Evolutionary conservation across 1,139 yeast genomes (phyloP).

Genomic region (Kurtzmaniella quercitrusa): DNA sequence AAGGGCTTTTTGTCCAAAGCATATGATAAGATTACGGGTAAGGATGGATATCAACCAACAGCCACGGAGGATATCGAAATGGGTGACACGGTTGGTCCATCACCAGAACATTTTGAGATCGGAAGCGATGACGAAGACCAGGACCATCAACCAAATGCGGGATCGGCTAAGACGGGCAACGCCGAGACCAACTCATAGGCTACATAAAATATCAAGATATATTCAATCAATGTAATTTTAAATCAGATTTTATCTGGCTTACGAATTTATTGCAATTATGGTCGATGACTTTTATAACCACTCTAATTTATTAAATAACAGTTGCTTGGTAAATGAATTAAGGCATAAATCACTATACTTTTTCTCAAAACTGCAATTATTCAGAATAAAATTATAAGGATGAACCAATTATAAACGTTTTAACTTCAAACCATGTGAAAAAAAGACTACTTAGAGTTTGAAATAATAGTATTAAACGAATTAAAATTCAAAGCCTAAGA

Average conservation of each 20-base stretch:
- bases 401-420: no score
- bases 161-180: neutral
- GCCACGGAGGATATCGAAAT: conserved; percentile 35
- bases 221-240: neutral
- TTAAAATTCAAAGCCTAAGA: no score
- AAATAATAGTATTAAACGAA: no score
- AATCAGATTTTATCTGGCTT: neutral
- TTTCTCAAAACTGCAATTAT: no score
- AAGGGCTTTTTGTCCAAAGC: conserved; percentile 34
- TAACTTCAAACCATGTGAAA: no score
- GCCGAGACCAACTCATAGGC: neutral
- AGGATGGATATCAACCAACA: conserved; percentile 27
- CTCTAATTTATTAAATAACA: no score
- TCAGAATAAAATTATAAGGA: no score
- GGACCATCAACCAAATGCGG: neutral
- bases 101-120: conserved; percentile 29
- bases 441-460: no score
- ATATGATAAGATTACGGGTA: conserved; percentile 26
- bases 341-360: no score
- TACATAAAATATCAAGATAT: neutral
- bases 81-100: conserved; percentile 15
- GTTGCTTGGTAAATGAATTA: no score
- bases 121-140: conserved; percentile 45
- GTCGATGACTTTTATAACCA: no score
- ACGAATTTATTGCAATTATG: no score